Percentiles rank a stretch among this genome's conserved stretches.
phyloP scores from a whole-genome alignment of 106 monocot genomes.

The Platanthera guangdongensis region DNA sequence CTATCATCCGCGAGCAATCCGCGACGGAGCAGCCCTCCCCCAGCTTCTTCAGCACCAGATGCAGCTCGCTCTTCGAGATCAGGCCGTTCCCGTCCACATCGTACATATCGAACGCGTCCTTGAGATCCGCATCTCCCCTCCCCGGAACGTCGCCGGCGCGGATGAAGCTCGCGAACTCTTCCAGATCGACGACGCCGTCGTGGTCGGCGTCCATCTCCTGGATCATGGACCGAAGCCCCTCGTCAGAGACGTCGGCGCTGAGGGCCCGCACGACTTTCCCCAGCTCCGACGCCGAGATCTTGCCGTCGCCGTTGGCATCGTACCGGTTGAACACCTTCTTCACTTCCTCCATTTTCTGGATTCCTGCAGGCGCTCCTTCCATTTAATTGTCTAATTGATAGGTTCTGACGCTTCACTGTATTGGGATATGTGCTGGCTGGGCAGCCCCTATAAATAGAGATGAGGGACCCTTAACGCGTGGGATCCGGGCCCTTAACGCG shows the following conservation, averaged over 20 bases:
- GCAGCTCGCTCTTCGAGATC: conserved; percentile 59
- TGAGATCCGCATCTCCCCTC: conserved; percentile 19
- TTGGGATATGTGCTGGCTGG: background rate
- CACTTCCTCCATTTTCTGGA: conserved; percentile 9
- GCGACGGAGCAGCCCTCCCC: conserved; percentile 50
- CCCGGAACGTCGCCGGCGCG: background rate
- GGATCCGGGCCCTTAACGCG: background rate
- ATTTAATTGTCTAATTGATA: background rate
- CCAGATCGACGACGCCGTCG: conserved; percentile 47
- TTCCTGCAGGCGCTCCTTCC: conserved; percentile 1
- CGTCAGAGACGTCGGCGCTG: conserved; percentile 17
- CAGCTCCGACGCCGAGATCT: conserved; percentile 49
- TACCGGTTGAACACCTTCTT: conserved; percentile 21
- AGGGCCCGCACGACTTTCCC: conserved; percentile 22
- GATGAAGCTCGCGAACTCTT: conserved; percentile 37
- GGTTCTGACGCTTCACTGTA: background rate
- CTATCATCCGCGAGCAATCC: conserved; percentile 58
- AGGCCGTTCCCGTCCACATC: conserved; percentile 47
- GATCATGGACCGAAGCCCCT: conserved; percentile 38
- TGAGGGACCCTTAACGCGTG: background rate
- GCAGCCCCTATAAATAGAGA: conserved; percentile 6
- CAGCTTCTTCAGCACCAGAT: conserved; percentile 41
- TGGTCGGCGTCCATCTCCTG: conserved; percentile 41
- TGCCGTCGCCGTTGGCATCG: conserved; percentile 49
- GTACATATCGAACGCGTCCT: conserved; percentile 63